Evolutionary conservation across 495 filamentous ascomycete genomes (phyloP).

Genomic region (Chaetomidium leptoderma): DNA sequence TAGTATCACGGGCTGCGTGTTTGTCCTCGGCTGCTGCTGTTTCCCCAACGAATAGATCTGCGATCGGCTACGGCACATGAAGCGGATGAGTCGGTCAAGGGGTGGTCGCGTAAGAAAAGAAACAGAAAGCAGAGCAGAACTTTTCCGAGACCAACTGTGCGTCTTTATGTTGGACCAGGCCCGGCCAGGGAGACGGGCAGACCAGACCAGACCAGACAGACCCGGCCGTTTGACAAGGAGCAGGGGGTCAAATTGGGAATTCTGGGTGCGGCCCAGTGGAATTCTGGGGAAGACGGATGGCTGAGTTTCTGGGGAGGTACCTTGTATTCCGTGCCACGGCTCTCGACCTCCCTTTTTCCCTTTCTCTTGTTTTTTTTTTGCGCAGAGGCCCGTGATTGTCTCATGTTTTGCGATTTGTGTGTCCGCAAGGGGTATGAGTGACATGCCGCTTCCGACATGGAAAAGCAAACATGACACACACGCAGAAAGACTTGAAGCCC

Average conservation of each 20-base stretch:
- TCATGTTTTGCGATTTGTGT: not conserved
- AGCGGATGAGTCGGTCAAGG: slow-evolving; percentile 5
- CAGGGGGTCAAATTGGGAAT: slow-evolving; percentile 17
- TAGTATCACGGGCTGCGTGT: slow-evolving; percentile 13
- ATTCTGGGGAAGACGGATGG: slow-evolving; percentile 24
- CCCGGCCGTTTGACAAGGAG: slow-evolving; percentile 15
- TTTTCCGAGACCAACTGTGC: slow-evolving; percentile 16
- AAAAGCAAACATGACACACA: not conserved
- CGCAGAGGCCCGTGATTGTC: slow-evolving; percentile 7
- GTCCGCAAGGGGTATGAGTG: slow-evolving; percentile 10
- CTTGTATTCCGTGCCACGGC: slow-evolving; percentile 16
- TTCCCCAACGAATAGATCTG: slow-evolving; percentile 3
- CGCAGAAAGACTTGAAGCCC: not conserved
- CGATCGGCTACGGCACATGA: slow-evolving; percentile 5
- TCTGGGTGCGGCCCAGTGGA: slow-evolving; percentile 18
- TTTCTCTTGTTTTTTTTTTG: slow-evolving; percentile 1
- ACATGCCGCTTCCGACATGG: not conserved
- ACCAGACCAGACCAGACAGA: slow-evolving; percentile 11
- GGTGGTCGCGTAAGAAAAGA: slow-evolving; percentile 16
- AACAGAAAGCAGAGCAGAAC: slow-evolving; percentile 12
- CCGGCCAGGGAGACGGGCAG: slow-evolving; percentile 16
- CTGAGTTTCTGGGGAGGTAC: slow-evolving; percentile 3
- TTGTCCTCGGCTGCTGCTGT: slow-evolving; percentile 9
- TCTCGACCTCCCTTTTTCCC: slow-evolving; percentile 5
- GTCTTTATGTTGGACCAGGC: slow-evolving; percentile 19